Base-by-base conservation (phyloP, 768 basidiomycete genomes). In the Boletus huronensis region DNA sequence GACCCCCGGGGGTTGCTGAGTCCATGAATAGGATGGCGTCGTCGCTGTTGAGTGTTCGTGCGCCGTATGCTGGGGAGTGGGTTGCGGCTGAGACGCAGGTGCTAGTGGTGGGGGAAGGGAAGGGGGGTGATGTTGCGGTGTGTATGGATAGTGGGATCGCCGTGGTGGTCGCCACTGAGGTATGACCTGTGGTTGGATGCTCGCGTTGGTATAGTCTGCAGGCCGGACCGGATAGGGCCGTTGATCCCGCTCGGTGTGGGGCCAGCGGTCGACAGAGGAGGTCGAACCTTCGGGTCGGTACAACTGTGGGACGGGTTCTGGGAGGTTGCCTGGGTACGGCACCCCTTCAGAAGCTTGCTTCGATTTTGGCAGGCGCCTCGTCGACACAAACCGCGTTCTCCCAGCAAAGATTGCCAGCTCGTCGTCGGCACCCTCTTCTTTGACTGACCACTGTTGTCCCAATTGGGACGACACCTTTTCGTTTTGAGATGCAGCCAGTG, bases 321-420 rank as follows among this genome's bases (percentile, higher is more conserved):
- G 49, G 4, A 53, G 50, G 39, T 1, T 39, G 14, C 23, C 21
- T 10, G 52, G 23, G 32, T 39, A 44, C 5, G 46, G 6, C 5
- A 2, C 23, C 1, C 34, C 49, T 6, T 63, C 66, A 2, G 52
- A 29, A 1, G 52, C 10, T 35, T 60, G 58, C 39, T 50, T 58
- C 25, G 55, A 52, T 23, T 66, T 65, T 31, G 57, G 66, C 29
- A 69, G 52, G 64, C 70, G 71, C 60, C 77, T 76, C 8, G 74
- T 71, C 3, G 82, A 79, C 14, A 88, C 79, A 38, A 89, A 80
- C 9, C 82, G 76, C 0, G 81, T 85, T 54, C 81, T 80, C 5
- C 87, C 88, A 0, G 85, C 82, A 61, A 88, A 84, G 41, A 89
- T 85, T 0, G 81, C 74, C 5, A 90, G 73, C 57, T 87, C 87